Base-by-base conservation (phyloP, 2,329 filamentous ascomycete genomes). In the Thelonectria rubi region DNA sequence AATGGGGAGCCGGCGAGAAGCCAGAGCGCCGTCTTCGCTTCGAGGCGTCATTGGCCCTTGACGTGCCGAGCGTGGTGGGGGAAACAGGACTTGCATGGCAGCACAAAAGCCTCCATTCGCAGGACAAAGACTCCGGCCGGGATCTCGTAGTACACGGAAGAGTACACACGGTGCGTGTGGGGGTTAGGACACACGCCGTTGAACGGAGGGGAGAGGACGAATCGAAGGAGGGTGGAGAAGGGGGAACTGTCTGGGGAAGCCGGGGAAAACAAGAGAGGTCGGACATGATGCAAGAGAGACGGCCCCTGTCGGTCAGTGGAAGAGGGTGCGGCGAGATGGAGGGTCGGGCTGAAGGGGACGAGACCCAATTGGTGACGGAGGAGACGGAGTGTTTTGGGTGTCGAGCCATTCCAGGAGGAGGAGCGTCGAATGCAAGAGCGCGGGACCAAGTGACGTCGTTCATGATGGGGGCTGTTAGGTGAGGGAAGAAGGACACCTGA, bases 181-280 rank as follows among this genome's bases (percentile, higher is more conserved):
- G n/a, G 59, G 34, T 11, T 14, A 34, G 32, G 32, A 34, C 14
- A 34, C 32, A 34, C 14, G 11, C 32, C 9, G 32, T 14, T 11
- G 32, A 12, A 7, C 5, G 26, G 26, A 10, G 10, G 26, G 26
- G 26, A 30, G 26, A 42, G 12, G 26, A 30, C 26, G 10, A 30
- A 30, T 30, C 26, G 39, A 53, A 43, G 8, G 17, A 43, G 18
- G 40, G 51, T 45, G 55, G 48, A 47, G 52, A 50, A 48, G 46
- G 50, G 32, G 45, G 58, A 64, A 64, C 57, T 58, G 51, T 65
- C 58, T 57, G 61, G 63, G 58, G 63, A 58, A 63, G 40, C 15
- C n/a, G 26, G n/a, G 45, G 24, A 63, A 53, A 40, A 20, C 40
- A 24, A 24, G 24, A 7, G 7, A 4, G n/a, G n/a, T n/a, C n/a